Evolutionary conservation across 306 rosid genomes (phyloP).

Genomic region (Dicorynia guianensis): DNA sequence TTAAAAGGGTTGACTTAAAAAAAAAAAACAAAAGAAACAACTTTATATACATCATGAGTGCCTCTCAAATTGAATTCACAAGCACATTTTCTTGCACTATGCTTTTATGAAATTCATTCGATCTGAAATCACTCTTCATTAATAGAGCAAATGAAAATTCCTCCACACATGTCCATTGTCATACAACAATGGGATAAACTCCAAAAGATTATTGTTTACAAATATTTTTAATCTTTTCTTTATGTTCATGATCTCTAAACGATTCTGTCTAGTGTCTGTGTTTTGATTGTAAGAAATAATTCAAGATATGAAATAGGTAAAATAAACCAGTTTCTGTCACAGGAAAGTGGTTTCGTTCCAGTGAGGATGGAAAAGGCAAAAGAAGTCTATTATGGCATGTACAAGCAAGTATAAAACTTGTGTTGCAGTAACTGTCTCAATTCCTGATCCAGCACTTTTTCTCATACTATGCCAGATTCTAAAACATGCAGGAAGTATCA

Average conservation of each 20-base stretch:
- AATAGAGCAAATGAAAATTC: neutral
- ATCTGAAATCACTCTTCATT: neutral
- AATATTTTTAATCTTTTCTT: neutral
- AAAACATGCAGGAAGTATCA: conserved; percentile 30
- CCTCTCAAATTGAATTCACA: conserved; percentile 16
- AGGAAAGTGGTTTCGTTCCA: neutral
- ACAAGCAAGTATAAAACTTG: conserved; percentile 10
- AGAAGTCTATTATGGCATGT: neutral
- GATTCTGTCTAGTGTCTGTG: no score
- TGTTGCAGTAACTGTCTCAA: conserved; percentile 8
- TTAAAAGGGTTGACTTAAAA: neutral
- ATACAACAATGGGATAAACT: neutral
- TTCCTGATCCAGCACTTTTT: conserved; percentile 5
- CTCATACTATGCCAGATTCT: neutral
- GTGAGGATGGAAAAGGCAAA: neutral
- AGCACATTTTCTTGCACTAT: conserved; percentile 1
- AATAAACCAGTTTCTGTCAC: neutral
- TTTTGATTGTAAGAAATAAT: no score
- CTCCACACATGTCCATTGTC: neutral
- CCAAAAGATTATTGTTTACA: neutral
- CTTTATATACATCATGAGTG: neutral
- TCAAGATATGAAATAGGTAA: conserved; percentile 2
- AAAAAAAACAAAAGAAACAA: neutral
- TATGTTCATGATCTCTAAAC: no score
- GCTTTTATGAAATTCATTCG: neutral